Percentiles rank a stretch among this genome's conserved stretches.
These are phyloP conservation scores for Eucalyptus cloeziana DNA, from an alignment of 345 rosid genomes.

Conservation along the genomic window DNA sequence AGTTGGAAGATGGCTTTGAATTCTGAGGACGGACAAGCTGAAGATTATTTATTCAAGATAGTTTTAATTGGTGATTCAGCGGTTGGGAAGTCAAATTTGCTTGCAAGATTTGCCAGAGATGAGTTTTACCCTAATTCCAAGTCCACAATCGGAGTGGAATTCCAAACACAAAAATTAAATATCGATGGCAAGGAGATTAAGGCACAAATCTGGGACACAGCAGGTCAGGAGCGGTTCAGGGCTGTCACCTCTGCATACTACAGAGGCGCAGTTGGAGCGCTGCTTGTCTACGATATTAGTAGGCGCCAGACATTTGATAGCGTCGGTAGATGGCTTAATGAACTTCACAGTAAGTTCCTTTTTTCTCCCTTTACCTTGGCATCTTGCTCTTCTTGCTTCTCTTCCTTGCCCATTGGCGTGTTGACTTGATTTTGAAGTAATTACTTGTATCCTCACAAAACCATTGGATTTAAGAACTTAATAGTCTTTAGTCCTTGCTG, in stretches of 20 bases:
- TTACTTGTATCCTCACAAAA: neutral
- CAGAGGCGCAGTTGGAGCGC: neutral
- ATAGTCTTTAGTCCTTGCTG: neutral
- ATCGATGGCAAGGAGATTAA: neutral
- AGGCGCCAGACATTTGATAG: neutral
- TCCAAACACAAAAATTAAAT: neutral
- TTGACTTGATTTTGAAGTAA: neutral
- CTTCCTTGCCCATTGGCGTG: neutral
- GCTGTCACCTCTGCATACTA: neutral
- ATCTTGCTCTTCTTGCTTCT: neutral
- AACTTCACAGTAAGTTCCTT: neutral
- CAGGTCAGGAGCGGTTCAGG: neutral
- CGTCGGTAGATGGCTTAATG: neutral
- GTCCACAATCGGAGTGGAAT: neutral
- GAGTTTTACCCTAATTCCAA: neutral
- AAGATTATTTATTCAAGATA: neutral
- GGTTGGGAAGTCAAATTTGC: neutral
- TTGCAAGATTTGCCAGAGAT: neutral
- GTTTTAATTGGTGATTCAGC: neutral
- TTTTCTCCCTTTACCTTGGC: neutral
- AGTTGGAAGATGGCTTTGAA: neutral
- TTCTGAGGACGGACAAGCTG: neutral
- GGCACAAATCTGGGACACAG: neutral
- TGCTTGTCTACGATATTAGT: neutral
- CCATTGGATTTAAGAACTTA: neutral